A percentile compares a stretch with the other conserved stretches of the same genome.
Evolutionary conservation across 805 yeast species (phyloP).

Genomic region (Wickerhamomyces pijperi): DNA sequence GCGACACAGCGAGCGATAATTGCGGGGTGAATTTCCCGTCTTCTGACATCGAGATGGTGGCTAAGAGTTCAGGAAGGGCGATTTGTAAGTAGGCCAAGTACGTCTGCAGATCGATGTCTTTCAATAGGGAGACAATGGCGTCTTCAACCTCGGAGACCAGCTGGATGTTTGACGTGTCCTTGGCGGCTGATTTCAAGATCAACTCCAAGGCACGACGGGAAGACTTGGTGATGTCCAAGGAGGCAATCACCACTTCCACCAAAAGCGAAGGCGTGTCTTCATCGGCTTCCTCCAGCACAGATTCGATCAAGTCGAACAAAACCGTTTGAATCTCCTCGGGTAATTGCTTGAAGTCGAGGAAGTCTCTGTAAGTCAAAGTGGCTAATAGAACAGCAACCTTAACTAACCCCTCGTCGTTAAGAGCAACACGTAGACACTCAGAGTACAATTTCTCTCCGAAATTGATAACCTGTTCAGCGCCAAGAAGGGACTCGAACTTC

Average conservation of each 20-base stretch:
- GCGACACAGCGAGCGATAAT: constrained; percentile 45
- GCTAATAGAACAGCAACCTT: constrained; percentile 27
- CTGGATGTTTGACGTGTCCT: constrained; percentile 68
- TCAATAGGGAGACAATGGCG: constrained; percentile 51
- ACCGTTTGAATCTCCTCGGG: constrained; percentile 15
- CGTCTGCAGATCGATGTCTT: constrained; percentile 29
- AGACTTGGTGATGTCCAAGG: constrained; percentile 35
- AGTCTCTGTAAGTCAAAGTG: constrained; percentile 40
- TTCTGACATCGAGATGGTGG: constrained; percentile 21
- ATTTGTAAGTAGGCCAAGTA: constrained; percentile 37
- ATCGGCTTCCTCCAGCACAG: constrained; percentile 46
- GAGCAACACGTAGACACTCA: constrained; percentile 14
- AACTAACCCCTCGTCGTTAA: constrained; percentile 19
- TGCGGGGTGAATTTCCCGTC: constrained; percentile 46
- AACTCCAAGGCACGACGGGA: constrained; percentile 32
- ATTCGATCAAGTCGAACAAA: constrained; percentile 18
- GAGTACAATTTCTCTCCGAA: constrained; percentile 21
- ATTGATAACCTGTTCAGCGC: constrained; percentile 13
- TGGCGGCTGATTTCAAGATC: constrained; percentile 53
- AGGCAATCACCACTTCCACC: constrained; percentile 55
- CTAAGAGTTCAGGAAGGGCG: constrained; percentile 40
- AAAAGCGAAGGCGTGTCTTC: constrained; percentile 74
- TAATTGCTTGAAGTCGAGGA: constrained; percentile 14
- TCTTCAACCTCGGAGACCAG: constrained; percentile 58
- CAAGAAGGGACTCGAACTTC: constrained; percentile 30